These are phyloP conservation scores for Saturnispora sekii DNA, from an alignment of 805 yeast genomes.

Conservation along the genomic window DNA sequence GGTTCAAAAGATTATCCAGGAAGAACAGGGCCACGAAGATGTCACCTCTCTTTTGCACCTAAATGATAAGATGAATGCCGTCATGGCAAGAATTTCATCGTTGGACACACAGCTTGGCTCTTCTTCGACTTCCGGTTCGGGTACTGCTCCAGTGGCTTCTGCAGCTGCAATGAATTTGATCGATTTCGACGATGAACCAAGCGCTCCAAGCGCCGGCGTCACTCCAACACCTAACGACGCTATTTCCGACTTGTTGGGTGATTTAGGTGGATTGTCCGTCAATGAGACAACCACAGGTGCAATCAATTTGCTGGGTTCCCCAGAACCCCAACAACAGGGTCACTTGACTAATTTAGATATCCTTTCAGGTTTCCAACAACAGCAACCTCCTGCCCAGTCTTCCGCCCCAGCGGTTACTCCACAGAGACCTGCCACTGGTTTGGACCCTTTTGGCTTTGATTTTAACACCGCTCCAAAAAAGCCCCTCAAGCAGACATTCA, in stretches of 20 bases:
- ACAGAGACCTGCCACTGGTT: conserved; percentile 6
- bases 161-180: conserved; percentile 37
- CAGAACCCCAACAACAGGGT: conserved; percentile 10
- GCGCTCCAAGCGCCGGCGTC: conserved; percentile 15
- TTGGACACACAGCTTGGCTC: conserved; percentile 38
- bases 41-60: conserved; percentile 56
- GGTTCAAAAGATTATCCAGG: conserved; percentile 72
- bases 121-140: conserved; percentile 8
- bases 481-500: conserved; percentile 8
- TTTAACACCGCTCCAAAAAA: conserved; percentile 15
- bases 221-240: conserved; percentile 33
- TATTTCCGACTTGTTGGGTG: conserved; percentile 65
- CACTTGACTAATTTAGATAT: conserved; percentile 11
- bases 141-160: conserved; percentile 14
- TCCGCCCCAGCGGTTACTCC: neutral
- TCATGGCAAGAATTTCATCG: conserved; percentile 56
- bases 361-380: conserved; percentile 12
- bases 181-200: conserved; percentile 51
- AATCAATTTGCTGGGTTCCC: conserved; percentile 25
- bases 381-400: conserved; percentile 1
- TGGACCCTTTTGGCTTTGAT: conserved; percentile 30
- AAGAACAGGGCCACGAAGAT: conserved; percentile 62
- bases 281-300: conserved; percentile 24
- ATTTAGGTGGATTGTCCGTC: conserved; percentile 54
- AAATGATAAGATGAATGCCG: conserved; percentile 65